Conservation (phyloP, 192 early-diverging fungal species). For the Phlyctochytrium planicorne region DNA sequence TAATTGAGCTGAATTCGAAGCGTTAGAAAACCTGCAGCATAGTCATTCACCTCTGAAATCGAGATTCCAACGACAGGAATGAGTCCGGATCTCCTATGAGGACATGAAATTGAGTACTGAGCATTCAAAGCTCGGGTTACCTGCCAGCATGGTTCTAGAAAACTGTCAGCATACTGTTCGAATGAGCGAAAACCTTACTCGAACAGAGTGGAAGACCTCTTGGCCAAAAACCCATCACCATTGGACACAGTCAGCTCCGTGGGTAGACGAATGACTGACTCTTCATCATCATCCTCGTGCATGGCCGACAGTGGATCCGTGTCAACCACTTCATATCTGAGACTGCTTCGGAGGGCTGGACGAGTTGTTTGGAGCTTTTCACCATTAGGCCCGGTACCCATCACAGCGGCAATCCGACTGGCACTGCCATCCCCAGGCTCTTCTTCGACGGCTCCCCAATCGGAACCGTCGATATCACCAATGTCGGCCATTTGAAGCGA, state of each 20-base stretch:
- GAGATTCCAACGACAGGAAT: not conserved
- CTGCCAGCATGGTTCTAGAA: too few species aligned
- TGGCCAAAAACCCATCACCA: not conserved
- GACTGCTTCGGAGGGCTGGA: not conserved
- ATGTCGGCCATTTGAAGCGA: slow-evolving; percentile 4
- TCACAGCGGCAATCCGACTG: not conserved
- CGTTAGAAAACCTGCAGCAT: not conserved
- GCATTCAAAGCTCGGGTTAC: too few species aligned
- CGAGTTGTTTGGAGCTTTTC: not conserved
- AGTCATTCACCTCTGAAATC: slow-evolving; percentile 1
- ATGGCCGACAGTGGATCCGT: too few species aligned
- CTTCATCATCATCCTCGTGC: not conserved
- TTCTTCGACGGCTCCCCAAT: slow-evolving; percentile 5
- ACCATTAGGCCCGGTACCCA: not conserved
- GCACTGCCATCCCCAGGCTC: too few species aligned
- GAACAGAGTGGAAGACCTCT: slow-evolving; percentile 1
- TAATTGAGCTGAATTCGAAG: not conserved
- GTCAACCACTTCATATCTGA: too few species aligned
- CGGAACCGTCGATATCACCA: not conserved
- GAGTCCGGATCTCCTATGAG: slow-evolving; percentile 3
- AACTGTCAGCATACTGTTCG: too few species aligned
- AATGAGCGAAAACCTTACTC: not conserved
- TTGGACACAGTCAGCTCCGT: too few species aligned
- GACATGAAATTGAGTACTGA: too few species aligned
- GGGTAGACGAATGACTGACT: not conserved